A percentile compares a stretch with the other conserved stretches of the same genome.
phyloP scores from a whole-genome alignment of 2,329 filamentous ascomycete species.

The Rhinocladiella similis region DNA sequence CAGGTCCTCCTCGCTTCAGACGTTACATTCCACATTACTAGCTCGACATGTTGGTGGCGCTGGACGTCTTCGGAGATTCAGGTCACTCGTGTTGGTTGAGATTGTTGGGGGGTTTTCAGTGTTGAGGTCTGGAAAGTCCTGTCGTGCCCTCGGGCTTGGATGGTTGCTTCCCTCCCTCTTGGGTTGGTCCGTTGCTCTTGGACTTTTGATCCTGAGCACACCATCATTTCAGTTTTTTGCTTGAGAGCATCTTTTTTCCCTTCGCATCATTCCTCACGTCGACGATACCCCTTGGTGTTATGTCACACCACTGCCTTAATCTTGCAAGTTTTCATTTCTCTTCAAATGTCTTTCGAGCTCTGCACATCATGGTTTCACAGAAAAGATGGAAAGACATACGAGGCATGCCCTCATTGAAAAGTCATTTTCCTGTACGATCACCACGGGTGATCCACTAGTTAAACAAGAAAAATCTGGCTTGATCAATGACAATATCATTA shows the following conservation, averaged over 20 bases:
- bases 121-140: conserved; percentile 16
- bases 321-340: conserved; percentile 15
- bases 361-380: not conserved
- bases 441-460: not conserved
- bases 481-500: not conserved
- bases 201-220: conserved; percentile 17
- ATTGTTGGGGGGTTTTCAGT: conserved; percentile 16
- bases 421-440: not conserved
- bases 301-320: conserved; percentile 19
- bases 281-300: conserved; percentile 14
- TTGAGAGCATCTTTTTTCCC: not conserved
- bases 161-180: conserved; percentile 12
- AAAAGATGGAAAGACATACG: not conserved
- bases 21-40: conserved; percentile 21
- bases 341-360: conserved; percentile 1
- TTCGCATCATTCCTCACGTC: not conserved
- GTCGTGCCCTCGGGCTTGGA: conserved; percentile 21
- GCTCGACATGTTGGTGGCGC: conserved; percentile 22
- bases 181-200: conserved; percentile 13
- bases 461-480: not conserved
- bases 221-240: not conserved
- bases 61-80: conserved; percentile 23
- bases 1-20: conserved; percentile 8
- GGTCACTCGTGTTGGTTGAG: conserved; percentile 20
- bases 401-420: not conserved